Percentiles rank a stretch among this genome's conserved stretches.
Conservation (phyloP, 371 early-diverging fungal species). For the Capniomyces stellatus region DNA sequence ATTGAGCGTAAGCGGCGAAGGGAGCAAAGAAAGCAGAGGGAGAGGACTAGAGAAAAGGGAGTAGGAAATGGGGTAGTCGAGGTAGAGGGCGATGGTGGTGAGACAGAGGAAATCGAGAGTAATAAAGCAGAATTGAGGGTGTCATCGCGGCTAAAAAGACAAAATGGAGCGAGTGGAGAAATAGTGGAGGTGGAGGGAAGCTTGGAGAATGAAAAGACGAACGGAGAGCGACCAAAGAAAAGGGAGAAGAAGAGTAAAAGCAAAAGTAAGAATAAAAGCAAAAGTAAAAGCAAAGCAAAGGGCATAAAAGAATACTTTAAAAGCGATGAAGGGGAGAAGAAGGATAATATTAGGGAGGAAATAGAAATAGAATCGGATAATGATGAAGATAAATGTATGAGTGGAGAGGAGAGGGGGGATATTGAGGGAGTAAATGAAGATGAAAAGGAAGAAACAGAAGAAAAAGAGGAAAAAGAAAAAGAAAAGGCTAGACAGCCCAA, state of each 20-base stretch:
- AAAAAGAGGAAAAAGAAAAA: constrained; percentile 7
- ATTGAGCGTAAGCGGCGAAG: constrained; percentile 21
- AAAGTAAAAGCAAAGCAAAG: background rate
- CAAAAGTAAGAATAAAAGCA: background rate
- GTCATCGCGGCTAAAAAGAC: background rate
- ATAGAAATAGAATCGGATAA: background rate
- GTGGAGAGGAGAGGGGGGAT: background rate
- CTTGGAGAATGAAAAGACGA: background rate
- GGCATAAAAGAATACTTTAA: background rate
- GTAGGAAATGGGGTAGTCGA: background rate
- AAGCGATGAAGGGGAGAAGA: background rate
- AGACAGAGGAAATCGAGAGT: too few species aligned
- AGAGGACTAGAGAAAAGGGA: constrained; percentile 5
- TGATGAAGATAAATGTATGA: too few species aligned
- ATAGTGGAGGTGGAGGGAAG: background rate
- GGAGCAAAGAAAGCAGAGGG: constrained; percentile 5
- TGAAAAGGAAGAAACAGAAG: constrained; percentile 2
- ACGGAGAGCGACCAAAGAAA: background rate
- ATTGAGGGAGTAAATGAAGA: too few species aligned
- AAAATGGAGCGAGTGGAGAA: too few species aligned
- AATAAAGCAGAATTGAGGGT: too few species aligned
- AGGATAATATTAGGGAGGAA: background rate
- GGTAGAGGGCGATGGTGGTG: too few species aligned
- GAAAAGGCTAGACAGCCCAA: constrained; percentile 8
- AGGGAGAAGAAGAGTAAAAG: constrained; percentile 3